Conservation (phyloP, 2,329 filamentous ascomycete species). For the Monosporascus sp. region DNA sequence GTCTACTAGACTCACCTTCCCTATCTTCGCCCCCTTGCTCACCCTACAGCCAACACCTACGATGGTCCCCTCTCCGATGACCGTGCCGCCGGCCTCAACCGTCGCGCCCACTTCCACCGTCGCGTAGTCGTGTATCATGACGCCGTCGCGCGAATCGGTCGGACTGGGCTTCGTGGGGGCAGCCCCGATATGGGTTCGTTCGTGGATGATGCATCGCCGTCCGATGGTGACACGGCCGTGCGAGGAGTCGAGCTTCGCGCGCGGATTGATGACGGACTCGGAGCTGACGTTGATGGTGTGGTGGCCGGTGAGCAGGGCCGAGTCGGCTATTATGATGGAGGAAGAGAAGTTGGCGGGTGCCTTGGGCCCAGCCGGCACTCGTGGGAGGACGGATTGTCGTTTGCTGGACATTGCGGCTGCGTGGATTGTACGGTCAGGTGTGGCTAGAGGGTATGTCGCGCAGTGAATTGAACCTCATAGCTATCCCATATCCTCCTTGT, state of each 20-base stretch:
- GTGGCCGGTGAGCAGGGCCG: constrained; percentile 60
- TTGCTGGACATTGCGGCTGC: constrained; percentile 40
- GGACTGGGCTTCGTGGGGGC: constrained; percentile 24
- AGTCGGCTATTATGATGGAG: constrained; percentile 56
- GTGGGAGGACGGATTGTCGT: constrained; percentile 51
- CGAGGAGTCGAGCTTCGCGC: constrained; percentile 71
- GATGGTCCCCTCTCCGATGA: constrained; percentile 55
- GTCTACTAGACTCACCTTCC: constrained; percentile 44
- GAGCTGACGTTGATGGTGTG: constrained; percentile 74
- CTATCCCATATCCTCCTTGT: background rate
- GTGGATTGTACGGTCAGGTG: background rate
- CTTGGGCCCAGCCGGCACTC: constrained; percentile 50
- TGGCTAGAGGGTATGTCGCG: background rate
- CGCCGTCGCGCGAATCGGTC: constrained; percentile 37
- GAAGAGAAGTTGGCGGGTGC: constrained; percentile 59
- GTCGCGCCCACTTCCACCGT: constrained; percentile 54
- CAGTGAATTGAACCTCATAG: constrained; percentile 6
- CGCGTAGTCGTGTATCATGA: constrained; percentile 56
- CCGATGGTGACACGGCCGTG: constrained; percentile 76
- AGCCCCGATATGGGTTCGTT: constrained; percentile 56
- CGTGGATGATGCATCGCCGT: constrained; percentile 75
- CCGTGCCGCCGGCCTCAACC: constrained; percentile 58
- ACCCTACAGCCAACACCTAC: constrained; percentile 57
- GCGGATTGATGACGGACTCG: constrained; percentile 80
- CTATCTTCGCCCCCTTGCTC: constrained; percentile 55